A percentile compares a stretch with the other conserved stretches of the same genome.
Conservation (phyloP, 2,329 filamentous ascomycete species). For the Colletotrichum ledebouriae region DNA sequence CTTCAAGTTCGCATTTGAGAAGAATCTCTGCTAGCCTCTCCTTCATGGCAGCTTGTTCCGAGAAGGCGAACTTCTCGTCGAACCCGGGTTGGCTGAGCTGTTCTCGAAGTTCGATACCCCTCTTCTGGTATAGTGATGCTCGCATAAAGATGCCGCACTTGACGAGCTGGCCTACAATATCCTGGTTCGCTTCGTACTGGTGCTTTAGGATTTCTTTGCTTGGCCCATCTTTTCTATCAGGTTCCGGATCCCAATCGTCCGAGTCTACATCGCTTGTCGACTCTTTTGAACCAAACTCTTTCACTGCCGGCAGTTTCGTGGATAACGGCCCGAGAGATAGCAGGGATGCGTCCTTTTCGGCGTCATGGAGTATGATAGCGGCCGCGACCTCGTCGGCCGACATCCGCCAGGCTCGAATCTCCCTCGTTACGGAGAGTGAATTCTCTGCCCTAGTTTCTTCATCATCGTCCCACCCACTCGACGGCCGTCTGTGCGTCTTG, state of each 20-base stretch:
- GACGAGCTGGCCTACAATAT: conserved; percentile 45
- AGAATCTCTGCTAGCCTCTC: conserved; percentile 48
- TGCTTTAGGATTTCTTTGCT: conserved; percentile 44
- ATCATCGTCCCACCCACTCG: conserved; percentile 37
- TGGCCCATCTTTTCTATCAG: conserved; percentile 42
- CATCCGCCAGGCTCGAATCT: conserved; percentile 46
- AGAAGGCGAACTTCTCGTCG: conserved; percentile 35
- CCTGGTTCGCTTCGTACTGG: conserved; percentile 46
- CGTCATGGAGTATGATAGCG: conserved; percentile 44
- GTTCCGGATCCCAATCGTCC: conserved; percentile 47
- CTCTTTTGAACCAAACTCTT: neutral
- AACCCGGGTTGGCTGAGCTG: conserved; percentile 40
- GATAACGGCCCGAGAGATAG: conserved; percentile 16
- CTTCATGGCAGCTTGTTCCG: conserved; percentile 45
- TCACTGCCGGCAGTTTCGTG: conserved; percentile 1
- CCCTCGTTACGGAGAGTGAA: conserved; percentile 39
- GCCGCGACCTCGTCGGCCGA: conserved; percentile 48
- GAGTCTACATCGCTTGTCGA: conserved; percentile 4
- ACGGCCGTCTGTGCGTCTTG: neutral
- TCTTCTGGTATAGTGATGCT: conserved; percentile 46
- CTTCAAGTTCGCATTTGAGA: conserved; percentile 43
- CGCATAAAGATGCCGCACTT: conserved; percentile 44
- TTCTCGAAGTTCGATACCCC: conserved; percentile 45
- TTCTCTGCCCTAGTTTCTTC: conserved; percentile 34
- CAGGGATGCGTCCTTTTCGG: conserved; percentile 16